Conservation (phyloP, 495 filamentous ascomycete species). For the Parachaetomium inaequale region DNA sequence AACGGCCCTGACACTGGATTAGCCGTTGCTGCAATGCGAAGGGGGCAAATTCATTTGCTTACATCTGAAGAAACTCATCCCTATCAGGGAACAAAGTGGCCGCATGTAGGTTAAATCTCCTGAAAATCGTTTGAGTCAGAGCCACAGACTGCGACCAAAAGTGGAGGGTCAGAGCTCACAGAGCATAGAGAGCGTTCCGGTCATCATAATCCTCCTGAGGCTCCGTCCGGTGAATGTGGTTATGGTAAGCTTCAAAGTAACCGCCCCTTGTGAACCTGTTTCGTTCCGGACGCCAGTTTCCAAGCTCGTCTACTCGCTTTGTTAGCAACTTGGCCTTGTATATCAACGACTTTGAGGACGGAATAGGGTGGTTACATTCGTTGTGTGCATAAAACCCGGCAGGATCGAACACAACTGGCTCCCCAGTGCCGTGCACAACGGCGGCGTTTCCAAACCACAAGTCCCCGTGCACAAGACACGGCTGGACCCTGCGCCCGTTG, state of each 20-base stretch:
- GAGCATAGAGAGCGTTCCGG: slow-evolving; percentile 20
- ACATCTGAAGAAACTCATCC: slow-evolving; percentile 16
- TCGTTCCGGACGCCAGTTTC: slow-evolving; percentile 30
- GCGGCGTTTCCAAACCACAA: slow-evolving; percentile 43
- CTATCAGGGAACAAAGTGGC: slow-evolving; percentile 20
- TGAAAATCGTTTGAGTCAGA: too few species aligned
- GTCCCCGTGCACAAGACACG: slow-evolving; percentile 49
- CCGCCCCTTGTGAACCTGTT: slow-evolving; percentile 19
- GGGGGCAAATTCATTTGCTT: not conserved
- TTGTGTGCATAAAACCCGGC: slow-evolving; percentile 49
- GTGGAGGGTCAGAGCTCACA: not conserved
- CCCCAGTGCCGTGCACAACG: slow-evolving; percentile 33
- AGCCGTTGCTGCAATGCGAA: not conserved
- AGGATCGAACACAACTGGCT: slow-evolving; percentile 46
- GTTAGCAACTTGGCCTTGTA: not conserved
- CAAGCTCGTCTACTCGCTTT: slow-evolving; percentile 24
- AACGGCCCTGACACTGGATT: not conserved
- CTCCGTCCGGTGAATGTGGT: slow-evolving; percentile 16
- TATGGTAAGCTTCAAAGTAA: slow-evolving; percentile 26
- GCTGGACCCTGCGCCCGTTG: slow-evolving; percentile 40
- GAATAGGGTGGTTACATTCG: slow-evolving; percentile 31
- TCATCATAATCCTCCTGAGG: slow-evolving; percentile 28
- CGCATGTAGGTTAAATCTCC: slow-evolving; percentile 23
- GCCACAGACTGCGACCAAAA: too few species aligned
- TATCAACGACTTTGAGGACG: too few species aligned